Conservation (phyloP, 495 filamentous ascomycete genomes). For the Xylaria flabelliformis region DNA sequence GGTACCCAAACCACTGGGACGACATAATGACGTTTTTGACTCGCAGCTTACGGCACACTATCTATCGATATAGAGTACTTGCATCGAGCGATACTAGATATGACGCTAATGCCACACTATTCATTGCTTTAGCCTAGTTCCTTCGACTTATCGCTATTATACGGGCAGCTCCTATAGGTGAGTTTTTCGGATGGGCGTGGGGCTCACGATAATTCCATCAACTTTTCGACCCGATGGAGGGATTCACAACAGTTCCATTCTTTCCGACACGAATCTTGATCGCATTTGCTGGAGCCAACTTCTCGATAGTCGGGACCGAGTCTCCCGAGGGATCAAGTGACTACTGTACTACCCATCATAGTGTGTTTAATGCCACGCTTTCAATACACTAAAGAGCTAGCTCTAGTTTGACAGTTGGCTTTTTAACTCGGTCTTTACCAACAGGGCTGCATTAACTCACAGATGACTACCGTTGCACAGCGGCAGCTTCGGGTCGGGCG, state of each 20-base stretch:
- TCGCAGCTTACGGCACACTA: neutral
- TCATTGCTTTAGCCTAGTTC: neutral
- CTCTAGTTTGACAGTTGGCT: neutral
- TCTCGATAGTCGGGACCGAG: neutral
- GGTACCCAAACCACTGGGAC: constrained; percentile 15
- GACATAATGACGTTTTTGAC: neutral
- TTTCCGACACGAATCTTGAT: neutral
- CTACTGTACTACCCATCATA: neutral
- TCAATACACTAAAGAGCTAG: neutral
- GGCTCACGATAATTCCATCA: neutral
- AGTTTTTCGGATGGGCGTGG: neutral
- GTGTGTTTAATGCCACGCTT: neutral
- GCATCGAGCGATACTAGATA: neutral
- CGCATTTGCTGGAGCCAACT: neutral
- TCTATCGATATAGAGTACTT: neutral
- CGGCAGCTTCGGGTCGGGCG: constrained; percentile 1
- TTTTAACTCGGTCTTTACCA: neutral
- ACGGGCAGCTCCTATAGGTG: neutral
- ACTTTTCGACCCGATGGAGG: neutral
- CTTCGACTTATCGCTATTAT: neutral
- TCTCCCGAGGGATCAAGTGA: neutral
- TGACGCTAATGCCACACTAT: neutral
- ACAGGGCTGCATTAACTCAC: neutral
- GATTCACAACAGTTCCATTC: neutral
- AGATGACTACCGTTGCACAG: neutral